Evolutionary conservation across 2,329 filamentous ascomycete genomes (phyloP).

Genomic region (Hypoxylon sp.): DNA sequence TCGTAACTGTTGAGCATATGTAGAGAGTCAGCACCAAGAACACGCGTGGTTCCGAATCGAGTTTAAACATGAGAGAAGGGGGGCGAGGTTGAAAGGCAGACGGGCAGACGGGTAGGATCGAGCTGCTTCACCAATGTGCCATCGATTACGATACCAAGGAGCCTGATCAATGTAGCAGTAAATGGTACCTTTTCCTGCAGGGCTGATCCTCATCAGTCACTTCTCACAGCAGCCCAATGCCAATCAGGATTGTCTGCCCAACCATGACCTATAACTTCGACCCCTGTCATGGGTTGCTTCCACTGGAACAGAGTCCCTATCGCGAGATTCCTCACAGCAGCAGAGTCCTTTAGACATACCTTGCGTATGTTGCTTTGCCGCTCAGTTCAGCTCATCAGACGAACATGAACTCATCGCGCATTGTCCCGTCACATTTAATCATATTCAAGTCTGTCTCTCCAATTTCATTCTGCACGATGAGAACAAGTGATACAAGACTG

Average conservation of each 20-base stretch:
- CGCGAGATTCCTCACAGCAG: conserved; percentile 35
- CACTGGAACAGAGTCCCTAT: conserved; percentile 27
- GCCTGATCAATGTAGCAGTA: conserved; percentile 38
- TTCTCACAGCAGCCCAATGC: conserved; percentile 15
- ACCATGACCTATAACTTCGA: conserved; percentile 16
- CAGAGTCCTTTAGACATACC: conserved; percentile 32
- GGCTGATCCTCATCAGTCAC: conserved; percentile 39
- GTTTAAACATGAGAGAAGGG: conserved; percentile 3
- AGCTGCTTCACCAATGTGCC: conserved; percentile 20
- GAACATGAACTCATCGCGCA: conserved; percentile 34
- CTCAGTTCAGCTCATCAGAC: conserved; percentile 23
- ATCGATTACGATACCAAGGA: conserved; percentile 37
- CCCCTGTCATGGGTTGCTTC: conserved; percentile 26
- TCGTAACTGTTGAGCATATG: conserved; percentile 18
- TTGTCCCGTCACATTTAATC: conserved; percentile 16
- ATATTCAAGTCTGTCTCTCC: not conserved
- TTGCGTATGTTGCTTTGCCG: conserved; percentile 18
- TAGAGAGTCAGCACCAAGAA: conserved; percentile 10
- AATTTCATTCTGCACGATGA: not conserved
- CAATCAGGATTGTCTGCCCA: conserved; percentile 27
- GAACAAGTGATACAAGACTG: not conserved
- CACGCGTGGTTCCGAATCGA: conserved; percentile 2
- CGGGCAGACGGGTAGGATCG: conserved; percentile 23
- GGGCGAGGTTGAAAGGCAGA: conserved; percentile 7
- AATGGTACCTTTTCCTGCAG: conserved; percentile 34